A percentile compares a stretch with the other conserved stretches of the same genome.
Conservation (phyloP, 352 stramenopile species). For the Phytophthora citrophthora region DNA sequence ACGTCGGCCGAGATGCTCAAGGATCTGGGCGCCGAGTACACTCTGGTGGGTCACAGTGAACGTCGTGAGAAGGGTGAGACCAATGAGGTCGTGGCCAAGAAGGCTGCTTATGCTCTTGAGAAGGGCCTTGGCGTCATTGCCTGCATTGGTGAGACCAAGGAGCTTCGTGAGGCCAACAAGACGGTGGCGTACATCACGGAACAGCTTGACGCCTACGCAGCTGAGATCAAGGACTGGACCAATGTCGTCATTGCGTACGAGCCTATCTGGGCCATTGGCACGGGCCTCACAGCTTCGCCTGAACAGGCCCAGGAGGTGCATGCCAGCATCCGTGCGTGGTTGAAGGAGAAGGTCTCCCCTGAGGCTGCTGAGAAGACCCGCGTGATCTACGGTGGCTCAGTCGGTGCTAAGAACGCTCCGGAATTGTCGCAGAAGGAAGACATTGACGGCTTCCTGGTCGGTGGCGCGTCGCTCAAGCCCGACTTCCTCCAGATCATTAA, state of each 20-base stretch:
- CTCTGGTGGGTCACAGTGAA: slow-evolving; percentile 97
- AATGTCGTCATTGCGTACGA: slow-evolving; percentile 98
- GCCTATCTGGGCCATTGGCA: slow-evolving; percentile 98
- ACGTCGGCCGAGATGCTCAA: slow-evolving; percentile 98
- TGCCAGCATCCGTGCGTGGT: slow-evolving; percentile 93
- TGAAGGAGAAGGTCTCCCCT: slow-evolving; percentile 92
- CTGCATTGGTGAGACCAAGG: slow-evolving; percentile 97
- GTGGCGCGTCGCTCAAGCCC: slow-evolving; percentile 96
- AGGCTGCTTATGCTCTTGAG: slow-evolving; percentile 93
- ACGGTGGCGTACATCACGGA: slow-evolving; percentile 95
- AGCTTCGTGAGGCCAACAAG: slow-evolving; percentile 91
- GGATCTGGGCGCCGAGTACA: slow-evolving; percentile 95
- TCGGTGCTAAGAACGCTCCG: slow-evolving; percentile 92
- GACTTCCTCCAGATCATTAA: slow-evolving; percentile 99
- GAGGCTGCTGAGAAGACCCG: slow-evolving; percentile 92
- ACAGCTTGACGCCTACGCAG: slow-evolving; percentile 93
- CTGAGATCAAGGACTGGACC: slow-evolving; percentile 92
- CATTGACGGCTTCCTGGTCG: slow-evolving; percentile 99
- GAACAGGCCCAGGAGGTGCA: slow-evolving; percentile 99
- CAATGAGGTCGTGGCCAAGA: slow-evolving; percentile 93
- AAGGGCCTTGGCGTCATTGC: slow-evolving; percentile 96
- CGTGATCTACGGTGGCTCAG: slow-evolving; percentile 98
- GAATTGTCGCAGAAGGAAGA: slow-evolving; percentile 95
- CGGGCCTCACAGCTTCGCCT: slow-evolving; percentile 97
- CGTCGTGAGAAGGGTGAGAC: slow-evolving; percentile 94